phyloP scores from a whole-genome alignment of 1,284 basidiomycete genomes.

The Microbotryum scabiosae region DNA sequence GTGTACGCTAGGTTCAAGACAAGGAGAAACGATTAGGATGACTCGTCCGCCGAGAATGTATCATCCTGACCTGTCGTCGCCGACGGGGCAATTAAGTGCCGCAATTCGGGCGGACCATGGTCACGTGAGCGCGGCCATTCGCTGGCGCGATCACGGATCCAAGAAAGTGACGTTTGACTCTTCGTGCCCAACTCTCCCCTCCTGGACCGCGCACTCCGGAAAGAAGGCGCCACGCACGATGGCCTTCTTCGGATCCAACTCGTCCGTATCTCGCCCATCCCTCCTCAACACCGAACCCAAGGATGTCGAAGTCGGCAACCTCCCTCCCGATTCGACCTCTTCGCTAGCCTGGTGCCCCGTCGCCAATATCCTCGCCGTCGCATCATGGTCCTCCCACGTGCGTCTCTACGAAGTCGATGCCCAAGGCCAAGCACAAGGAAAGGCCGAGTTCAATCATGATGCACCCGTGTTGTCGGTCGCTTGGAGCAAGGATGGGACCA shows the following conservation, averaged over 20 bases:
- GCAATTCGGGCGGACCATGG: too few species aligned
- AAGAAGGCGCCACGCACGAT: constrained; percentile 6
- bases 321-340: constrained; percentile 39
- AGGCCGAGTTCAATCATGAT: constrained; percentile 74
- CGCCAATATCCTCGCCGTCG: constrained; percentile 42
- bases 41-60: too few species aligned
- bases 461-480: constrained; percentile 9
- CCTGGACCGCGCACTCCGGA: not conserved
- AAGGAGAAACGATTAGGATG: too few species aligned
- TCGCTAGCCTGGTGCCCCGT: constrained; percentile 39
- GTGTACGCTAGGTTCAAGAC: too few species aligned
- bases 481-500: constrained; percentile 56
- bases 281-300: constrained; percentile 36
- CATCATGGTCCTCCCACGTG: constrained; percentile 42
- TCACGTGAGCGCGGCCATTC: too few species aligned
- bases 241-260: constrained; percentile 26
- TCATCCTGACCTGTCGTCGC: too few species aligned
- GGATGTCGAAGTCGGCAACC: constrained; percentile 62
- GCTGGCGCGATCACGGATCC: too few species aligned
- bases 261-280: not conserved
- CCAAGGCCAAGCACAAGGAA: constrained; percentile 54
- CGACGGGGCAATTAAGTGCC: too few species aligned
- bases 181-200: too few species aligned
- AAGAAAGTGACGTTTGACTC: too few species aligned
- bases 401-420: constrained; percentile 39